Base-by-base conservation (phyloP, 768 basidiomycete species). In the Tephrocybe sp. region DNA sequence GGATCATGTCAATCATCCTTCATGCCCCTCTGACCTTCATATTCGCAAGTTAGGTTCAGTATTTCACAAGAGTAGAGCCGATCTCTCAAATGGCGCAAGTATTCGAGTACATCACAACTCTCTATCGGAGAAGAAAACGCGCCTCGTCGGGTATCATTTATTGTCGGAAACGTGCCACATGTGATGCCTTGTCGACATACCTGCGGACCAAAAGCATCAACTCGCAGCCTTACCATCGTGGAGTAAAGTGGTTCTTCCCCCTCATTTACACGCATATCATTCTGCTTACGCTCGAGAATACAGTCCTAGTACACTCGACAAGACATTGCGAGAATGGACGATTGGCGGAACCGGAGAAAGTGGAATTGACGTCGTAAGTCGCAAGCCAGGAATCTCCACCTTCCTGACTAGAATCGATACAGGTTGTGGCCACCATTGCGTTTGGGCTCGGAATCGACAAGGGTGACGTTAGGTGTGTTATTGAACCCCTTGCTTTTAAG, bases 371-470 rank as follows among this genome's bases (percentile, higher is more conserved):
- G 76, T 90, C 20, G 87, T 86, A 55, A 53, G 84, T 38, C 28
- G 36, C 38, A 23, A 15, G 17, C 26, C 14, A 45, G 18, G 18
- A 10, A 9, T 38, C 37, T 40, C 11, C 24, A 17, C 38, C n/a
- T 21, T 33, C 30, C 44, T 17, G 9, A 37, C 40, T 18, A 45
- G 18, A 34, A 44, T 38, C 17, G 3, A 11, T 4, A 7, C 36
- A 88, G 85, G 85, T 89, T 37, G 83, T 88, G 21, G 88, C 88
- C 9, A 90, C 89, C 0, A 80, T 93, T 44, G 90, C 90, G 4
- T 93, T 93, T 58, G 91, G 91, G 2, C 83, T 92, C 70, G 90
- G 90, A 1, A 92, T 93, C 39, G 90, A 93, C 63, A 93, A 92
- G 69, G 72, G 79, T 17, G 85, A 90, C 55, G 88, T 90, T 46